Evolutionary conservation across 345 rosid genomes (phyloP), one percentile per base, ranked within the genome.

Genomic region (Streptanthus diversifolius): DNA sequence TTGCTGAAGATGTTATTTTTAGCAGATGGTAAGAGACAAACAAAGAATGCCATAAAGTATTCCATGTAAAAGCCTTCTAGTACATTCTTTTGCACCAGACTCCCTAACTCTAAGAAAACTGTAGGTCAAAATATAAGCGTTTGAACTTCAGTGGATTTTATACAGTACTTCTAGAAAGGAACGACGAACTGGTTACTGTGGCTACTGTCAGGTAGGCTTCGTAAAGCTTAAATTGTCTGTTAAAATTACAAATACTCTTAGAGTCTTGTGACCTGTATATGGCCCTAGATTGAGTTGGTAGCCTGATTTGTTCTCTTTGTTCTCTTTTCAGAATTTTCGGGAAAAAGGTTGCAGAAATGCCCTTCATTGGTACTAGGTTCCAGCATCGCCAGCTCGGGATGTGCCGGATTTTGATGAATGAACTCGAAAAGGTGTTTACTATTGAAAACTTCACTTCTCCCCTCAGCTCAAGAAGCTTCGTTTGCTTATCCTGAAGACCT

Each of bases 141-240:
- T 65, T 86, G 74, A 85, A 90, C 81, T 90, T 85, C 77, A 83
- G 18, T 74, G 97, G 96, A 63, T 93, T 93, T 80, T 88, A 90
- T 68, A 87, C 92, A 0, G 76, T 88, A 58, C 80, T 88, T 66
- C 61, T 90, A 83, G 93, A 93, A 82, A 87, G 63, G 62, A 71
- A 87, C 41, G 93, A 89, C 47, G 96, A 86, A 80, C 14, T 89
- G 63, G 67, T 91, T 63, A 78, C 81, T 15, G 89, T 85, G 55
- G 91, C 97, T 65, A 80, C 81, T 36, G 74, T 89, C 22, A 87
- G 97, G 97, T 91, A 73, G 40, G 74, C 25, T 73, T 53, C 51
- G 9, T 47, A 59, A 30, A 64, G 68, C 32, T 53, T 18, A 45
- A 18, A 66, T 66, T 71, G 54, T 73, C 24, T 37, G 21, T 22